Base-by-base conservation (phyloP, 768 basidiomycete genomes). In the Lactarius quietus region DNA sequence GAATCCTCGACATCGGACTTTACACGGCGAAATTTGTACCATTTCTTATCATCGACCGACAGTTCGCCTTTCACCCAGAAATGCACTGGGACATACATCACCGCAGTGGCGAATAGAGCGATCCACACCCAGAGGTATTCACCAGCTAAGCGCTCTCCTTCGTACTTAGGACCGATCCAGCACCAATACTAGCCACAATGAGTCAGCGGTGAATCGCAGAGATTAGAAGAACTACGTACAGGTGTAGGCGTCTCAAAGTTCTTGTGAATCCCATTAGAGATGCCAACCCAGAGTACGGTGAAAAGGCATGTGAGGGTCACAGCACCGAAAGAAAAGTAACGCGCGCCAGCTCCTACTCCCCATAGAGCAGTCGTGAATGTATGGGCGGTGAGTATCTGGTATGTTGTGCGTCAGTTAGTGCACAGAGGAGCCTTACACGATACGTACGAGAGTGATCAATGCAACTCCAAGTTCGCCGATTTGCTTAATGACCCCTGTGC, bases 41-140 rank as follows among this genome's bases (percentile, higher is more conserved):
- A 78, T 3, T 67, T 64, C 4, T 67, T 53, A 8, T 72, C 70
- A 57, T 74, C 68, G n/a, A 74, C 68, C 29, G 68, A 68, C 57
- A 80, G 71, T 66, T 76, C 74, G 4, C 77, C 76, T 26, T 73
- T 68, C 31, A 72, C 73, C 72, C 76, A 75, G 62, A 80, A 70
- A 69, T 74, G 78, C 23, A 79, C 71, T 1, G 75, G 73, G 57
- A 75, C 64, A 67, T 80, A 81, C 2, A 74, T 64, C 6, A 75
- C n/a, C 31, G 75, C 61, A 12, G 78, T 78, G 55, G 75, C 66
- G 31, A 69, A 66, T 14, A 80, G 72, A 6, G 79, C 74, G 31
- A 79, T 56, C 81, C 81, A 80, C 52, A 81, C 8, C 81, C 81
- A 82, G 17, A 79, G 28, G 61, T 82, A 82, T 69, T 81, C 80